Base-by-base conservation (phyloP, 257 asterid genomes). In the Solanum gracilifrons region DNA sequence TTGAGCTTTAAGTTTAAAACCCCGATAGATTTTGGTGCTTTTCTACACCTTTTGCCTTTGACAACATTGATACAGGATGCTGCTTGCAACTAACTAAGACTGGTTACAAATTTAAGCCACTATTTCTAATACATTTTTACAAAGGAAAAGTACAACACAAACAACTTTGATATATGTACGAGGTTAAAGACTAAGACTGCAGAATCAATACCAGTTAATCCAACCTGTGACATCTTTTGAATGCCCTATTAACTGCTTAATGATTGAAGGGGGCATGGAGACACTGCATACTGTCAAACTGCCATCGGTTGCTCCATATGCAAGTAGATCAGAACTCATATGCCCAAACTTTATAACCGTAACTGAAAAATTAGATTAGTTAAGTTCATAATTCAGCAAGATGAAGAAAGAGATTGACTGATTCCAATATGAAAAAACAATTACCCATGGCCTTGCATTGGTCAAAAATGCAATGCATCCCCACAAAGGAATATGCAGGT, bases 371-470 rank as follows among this genome's bases (percentile, higher is more conserved):
- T 62, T 33, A 89, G 43, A 23, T 68, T 89, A 83, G 85, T 85
- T 41, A 85, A 88, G 87, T 32, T 43, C 80, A 86, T 84, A 89
- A 86, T 46, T 13, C 31, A 60, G 71, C 27, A 77, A 69, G 82
- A 15, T 23, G 48, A 62, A 51, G 86, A 36, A 76, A 74, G 68
- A 41, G 79, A 43, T 12, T 12, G 32, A 13, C 46, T 37, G 25
- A 13, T 77, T 41, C 18, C 64, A 11, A 31, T 77, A 15, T 74
- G 85, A 73, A 73, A 89, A 58, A 72, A 85, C 55, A 80, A 83
- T 88, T 95, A 97, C 98, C 99, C 99, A 96, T 93, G 92, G 99
- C 98, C 93, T 93, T 95, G 99, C 99, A 94, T 83, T 94, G 97
- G 91, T 97, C 99, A 89, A 97, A 97, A 66, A 97, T 95, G 93